phyloP scores from a whole-genome alignment of 805 yeast species.

The Hagleromyces aurorensis region DNA sequence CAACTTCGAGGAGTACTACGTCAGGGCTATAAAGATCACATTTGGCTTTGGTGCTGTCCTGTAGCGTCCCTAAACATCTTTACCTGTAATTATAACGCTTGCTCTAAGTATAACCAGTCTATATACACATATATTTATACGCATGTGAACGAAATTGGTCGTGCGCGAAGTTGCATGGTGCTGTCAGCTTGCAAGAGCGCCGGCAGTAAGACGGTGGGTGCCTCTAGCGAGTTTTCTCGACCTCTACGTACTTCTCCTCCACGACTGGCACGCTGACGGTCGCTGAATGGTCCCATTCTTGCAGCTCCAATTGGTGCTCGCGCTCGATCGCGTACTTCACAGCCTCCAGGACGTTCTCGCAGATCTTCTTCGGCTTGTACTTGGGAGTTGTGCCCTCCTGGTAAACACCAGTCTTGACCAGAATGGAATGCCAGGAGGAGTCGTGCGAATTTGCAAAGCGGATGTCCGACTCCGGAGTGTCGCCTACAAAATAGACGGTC shows the following conservation, averaged over 20 bases:
- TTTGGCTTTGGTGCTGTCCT: constrained; percentile 95
- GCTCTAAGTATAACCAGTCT: too few species aligned
- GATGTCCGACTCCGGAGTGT: constrained; percentile 83
- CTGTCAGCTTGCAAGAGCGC: too few species aligned
- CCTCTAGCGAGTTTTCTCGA: constrained; percentile 1
- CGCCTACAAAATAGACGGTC: constrained; percentile 84
- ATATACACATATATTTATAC: neutral
- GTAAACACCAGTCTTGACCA: constrained; percentile 83
- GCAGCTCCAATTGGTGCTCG: constrained; percentile 64
- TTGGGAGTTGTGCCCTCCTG: constrained; percentile 73
- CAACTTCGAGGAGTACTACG: constrained; percentile 85
- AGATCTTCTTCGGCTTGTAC: constrained; percentile 66
- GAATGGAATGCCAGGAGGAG: constrained; percentile 73
- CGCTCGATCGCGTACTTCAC: constrained; percentile 77
- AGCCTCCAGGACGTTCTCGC: constrained; percentile 72
- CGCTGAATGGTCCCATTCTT: constrained; percentile 59
- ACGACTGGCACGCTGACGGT: constrained; percentile 44
- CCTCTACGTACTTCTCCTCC: constrained; percentile 34
- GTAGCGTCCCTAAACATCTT: constrained; percentile 24
- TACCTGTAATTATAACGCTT: constrained; percentile 2
- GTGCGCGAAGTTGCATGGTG: neutral
- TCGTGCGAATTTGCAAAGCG: constrained; percentile 84
- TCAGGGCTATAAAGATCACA: constrained; percentile 79
- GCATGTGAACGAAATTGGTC: too few species aligned
- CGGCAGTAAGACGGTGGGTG: constrained; percentile 1